These are phyloP conservation scores for Penicillium samsonianum DNA, from an alignment of 495 filamentous ascomycete species.

Conservation along the genomic window DNA sequence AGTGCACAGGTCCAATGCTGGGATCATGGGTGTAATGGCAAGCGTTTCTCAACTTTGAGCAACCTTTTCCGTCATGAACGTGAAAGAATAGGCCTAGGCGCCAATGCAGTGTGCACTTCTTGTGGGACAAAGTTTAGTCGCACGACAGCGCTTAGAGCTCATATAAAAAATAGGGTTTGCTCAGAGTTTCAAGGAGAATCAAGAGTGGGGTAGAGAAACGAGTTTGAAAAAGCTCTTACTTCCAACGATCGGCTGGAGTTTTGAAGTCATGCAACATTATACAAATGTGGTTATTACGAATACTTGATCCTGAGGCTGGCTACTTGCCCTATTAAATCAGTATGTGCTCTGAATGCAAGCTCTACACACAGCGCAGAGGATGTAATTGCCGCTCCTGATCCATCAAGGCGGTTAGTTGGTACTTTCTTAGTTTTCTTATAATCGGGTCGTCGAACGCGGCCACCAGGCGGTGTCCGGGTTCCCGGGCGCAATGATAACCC, in stretches of 20 bases:
- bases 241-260: not conserved
- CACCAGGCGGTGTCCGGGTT: no score
- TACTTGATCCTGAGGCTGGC: not conserved
- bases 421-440: not conserved
- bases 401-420: not conserved
- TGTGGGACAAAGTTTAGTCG: not conserved
- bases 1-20: not conserved
- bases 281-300: not conserved
- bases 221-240: not conserved
- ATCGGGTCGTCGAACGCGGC: no score
- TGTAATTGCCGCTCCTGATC: not conserved
- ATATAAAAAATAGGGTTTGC: not conserved
- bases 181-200: not conserved
- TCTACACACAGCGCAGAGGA: constrained; percentile 4
- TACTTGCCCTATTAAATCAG: not conserved
- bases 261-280: not conserved
- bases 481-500: no score
- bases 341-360: not conserved
- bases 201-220: not conserved
- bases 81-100: not conserved
- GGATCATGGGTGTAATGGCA: constrained; percentile 5
- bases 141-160: not conserved
- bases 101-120: not conserved
- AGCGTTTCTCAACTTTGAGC: not conserved
- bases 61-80: constrained; percentile 1